Base-by-base conservation (phyloP, 805 yeast species). In the Yamadazyma takamatsuzukensis region DNA sequence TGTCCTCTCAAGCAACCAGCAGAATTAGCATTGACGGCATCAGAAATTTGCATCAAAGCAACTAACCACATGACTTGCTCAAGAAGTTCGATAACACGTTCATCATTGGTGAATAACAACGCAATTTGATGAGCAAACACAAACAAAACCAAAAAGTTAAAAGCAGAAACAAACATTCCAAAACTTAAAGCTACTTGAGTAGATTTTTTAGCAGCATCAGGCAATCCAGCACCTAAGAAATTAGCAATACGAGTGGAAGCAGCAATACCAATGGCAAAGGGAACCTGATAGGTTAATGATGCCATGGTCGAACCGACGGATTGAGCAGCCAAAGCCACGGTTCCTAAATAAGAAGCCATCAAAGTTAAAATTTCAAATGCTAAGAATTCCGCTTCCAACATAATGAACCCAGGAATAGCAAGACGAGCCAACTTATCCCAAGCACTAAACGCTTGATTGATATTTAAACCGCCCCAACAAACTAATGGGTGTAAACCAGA, bases 1-100 rank as follows among this genome's bases (percentile, higher is more conserved):
- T 82, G 89, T 5, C 90, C 90, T 51, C 93, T 70, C 33, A 83
- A 61, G 39, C 85, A 70, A 11, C 90, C 90, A 11, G 86, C 88
- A 1, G 83, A 74, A 30, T 80, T 77, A 11, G 86, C 83, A 41
- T 80, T 74, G 47, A 78, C 58, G 8, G 80, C 79, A 54, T 83
- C 93, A 34, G 74, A 74, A 16, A 83, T 57, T 59, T 83, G 89
- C 72, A 80, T 80, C 19, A 76, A 48, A 1, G 88, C 83, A 29
- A 79, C 72, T 27, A 80, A 59, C 52, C 83, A 78, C 59, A 83
- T 60, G 17, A 82, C 71, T 15, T 56, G 54, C 1, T 67, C 53
- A 6, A 82, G 76, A 8, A 72, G 47, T 3, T 49, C 47, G 18
- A 80, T 66, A 2, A 83, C 88, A 2, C 65, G 71, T 27, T 61